Evolutionary conservation across 805 yeast genomes (phyloP), one percentile per base, ranked within the genome.

Genomic region (Candida pseudoglaebosa): DNA sequence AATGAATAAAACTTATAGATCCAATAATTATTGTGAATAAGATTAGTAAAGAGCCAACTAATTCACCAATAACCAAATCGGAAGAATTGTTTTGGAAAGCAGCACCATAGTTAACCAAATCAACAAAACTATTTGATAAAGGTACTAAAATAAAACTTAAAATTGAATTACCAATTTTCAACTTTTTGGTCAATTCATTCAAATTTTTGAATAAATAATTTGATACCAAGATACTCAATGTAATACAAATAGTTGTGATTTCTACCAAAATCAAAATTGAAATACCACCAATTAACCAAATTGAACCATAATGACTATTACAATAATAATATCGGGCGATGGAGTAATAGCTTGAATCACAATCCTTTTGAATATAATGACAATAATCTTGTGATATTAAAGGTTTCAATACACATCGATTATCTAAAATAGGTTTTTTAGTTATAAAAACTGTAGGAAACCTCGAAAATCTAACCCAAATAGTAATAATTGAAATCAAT

Each of bases 11-110:
- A 45, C 60, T 42, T 10, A 67, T 67, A 4, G 55, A 20, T 0
- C 71, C 71, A n/a, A 67, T 48, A 1, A 63, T 53, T 1, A 67
- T 42, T 1, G 65, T 56, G 36, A 64, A 54, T 30, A 61, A 54
- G 9, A 67, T 57, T 2, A 61, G 39, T 9, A 53, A 55, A 2
- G 67, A 57, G 1, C 73, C 71, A 4, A 65, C 50, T 5, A 64
- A 43, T 41, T 67, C 71, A 3, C 71, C 71, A 21, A 67, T 40
- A 3, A 64, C 62, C 15, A 67, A 43, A 26, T 64, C 68, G 1
- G 57, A 43, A 2, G 67, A 54, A 14, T 55, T 48, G 6, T 57
- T 43, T 13, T 46, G 41, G 14, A 67, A 45, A 5, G 63, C 53
- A 20, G 58, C 48, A 36, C 61, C 55, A 46, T 64, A 64, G 38